Conservation (phyloP, 176 grass and related monocot species). For the Cocos nucifera region DNA sequence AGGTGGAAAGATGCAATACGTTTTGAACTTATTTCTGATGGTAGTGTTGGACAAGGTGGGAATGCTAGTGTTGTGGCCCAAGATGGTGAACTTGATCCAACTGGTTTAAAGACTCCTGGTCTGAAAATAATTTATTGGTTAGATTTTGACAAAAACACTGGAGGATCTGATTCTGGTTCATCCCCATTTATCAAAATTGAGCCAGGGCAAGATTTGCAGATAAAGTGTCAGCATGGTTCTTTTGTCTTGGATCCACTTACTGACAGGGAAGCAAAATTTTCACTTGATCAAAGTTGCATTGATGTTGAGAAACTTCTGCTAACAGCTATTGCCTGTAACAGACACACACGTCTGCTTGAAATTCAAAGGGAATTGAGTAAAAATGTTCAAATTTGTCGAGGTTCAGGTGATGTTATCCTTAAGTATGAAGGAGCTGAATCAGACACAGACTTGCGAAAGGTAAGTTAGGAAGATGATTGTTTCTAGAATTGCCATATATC, state of each 20-base stretch:
- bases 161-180: slow-evolving; percentile 42
- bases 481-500: too few relatives aligned
- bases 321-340: slow-evolving; percentile 77
- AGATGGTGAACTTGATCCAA: slow-evolving; percentile 61
- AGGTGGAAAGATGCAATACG: slow-evolving; percentile 94
- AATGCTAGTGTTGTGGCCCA: slow-evolving; percentile 40
- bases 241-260: slow-evolving; percentile 85
- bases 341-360: slow-evolving; percentile 79
- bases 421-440: slow-evolving; percentile 33
- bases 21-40: slow-evolving; percentile 63
- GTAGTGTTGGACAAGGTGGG: slow-evolving; percentile 33
- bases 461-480: slow-evolving; percentile 8
- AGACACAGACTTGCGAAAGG: slow-evolving; percentile 39
- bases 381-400: slow-evolving; percentile 85
- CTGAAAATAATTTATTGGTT: slow-evolving; percentile 85
- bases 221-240: slow-evolving; percentile 78
- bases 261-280: slow-evolving; percentile 83
- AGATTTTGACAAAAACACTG: slow-evolving; percentile 46
- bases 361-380: slow-evolving; percentile 80
- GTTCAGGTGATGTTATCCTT: slow-evolving; percentile 57
- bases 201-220: slow-evolving; percentile 57
- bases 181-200: slow-evolving; percentile 91
- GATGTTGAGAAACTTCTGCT: slow-evolving; percentile 88
- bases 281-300: slow-evolving; percentile 72
- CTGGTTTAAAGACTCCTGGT: slow-evolving; percentile 56